These are phyloP conservation scores for Acmispon strigosus DNA, from an alignment of 306 rosid species.

Conservation along the genomic window DNA sequence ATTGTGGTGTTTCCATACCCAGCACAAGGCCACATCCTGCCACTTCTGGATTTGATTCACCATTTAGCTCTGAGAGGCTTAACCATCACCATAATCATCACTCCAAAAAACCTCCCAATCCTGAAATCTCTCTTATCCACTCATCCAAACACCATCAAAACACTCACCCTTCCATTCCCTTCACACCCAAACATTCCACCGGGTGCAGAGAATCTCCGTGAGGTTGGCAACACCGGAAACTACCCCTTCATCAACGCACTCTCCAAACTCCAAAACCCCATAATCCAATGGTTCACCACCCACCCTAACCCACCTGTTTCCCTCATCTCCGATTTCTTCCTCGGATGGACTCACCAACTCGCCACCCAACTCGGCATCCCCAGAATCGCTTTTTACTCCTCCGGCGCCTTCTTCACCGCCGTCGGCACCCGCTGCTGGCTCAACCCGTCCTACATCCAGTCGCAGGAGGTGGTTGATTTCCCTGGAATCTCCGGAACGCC, in stretches of 20 bases:
- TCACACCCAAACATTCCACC: conserved; percentile 51
- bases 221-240: conserved; percentile 55
- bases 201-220: conserved; percentile 39
- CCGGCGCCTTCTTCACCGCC: neutral
- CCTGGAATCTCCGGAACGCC: conserved; percentile 31
- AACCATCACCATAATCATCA: conserved; percentile 44
- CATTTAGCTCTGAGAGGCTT: conserved; percentile 31
- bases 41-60: conserved; percentile 55
- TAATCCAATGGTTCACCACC: conserved; percentile 22
- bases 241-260: conserved; percentile 31
- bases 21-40: conserved; percentile 64
- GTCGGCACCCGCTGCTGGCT: conserved; percentile 22
- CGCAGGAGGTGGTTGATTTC: conserved; percentile 3
- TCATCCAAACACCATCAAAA: conserved; percentile 39
- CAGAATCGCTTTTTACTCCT: neutral
- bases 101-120: conserved; percentile 53
- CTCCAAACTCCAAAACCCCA: conserved; percentile 21
- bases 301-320: conserved; percentile 30
- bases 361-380: conserved; percentile 20
- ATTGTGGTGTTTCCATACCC: conserved; percentile 62
- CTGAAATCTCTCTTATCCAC: conserved; percentile 43
- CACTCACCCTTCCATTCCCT: conserved; percentile 58
- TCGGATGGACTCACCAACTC: conserved; percentile 36
- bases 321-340: conserved; percentile 38
- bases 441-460: neutral